These are phyloP conservation scores for Cephaloascus fragrans DNA, from an alignment of 805 yeast species.

Conservation along the genomic window DNA sequence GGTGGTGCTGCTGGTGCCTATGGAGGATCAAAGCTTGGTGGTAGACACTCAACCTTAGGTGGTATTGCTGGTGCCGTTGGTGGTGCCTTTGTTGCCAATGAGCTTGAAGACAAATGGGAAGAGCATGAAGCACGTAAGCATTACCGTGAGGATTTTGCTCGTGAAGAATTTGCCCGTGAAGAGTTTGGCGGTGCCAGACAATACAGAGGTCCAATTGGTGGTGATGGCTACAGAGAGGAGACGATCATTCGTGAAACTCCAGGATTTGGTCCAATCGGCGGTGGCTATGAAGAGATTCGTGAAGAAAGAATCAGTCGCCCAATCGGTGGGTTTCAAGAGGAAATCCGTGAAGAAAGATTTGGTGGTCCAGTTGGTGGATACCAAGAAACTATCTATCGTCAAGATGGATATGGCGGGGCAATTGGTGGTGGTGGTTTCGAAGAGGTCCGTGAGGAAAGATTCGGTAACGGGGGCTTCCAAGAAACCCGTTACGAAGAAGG, in stretches of 20 bases:
- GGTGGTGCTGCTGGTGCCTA: constrained; percentile 48
- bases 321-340: constrained; percentile 7
- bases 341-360: constrained; percentile 3
- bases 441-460: not conserved
- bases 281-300: not conserved
- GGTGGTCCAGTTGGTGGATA: constrained; percentile 7
- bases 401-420: not conserved
- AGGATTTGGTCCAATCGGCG: not conserved
- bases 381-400: not conserved
- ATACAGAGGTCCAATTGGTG: not conserved
- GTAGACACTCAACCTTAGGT: constrained; percentile 30
- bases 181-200: not conserved
- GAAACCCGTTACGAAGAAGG: too few species aligned
- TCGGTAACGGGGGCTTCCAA: not conserved
- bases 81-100: constrained; percentile 47
- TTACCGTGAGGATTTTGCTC: constrained; percentile 6
- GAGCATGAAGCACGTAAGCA: constrained; percentile 9
- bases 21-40: constrained; percentile 36
- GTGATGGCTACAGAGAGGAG: not conserved
- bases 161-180: not conserved
- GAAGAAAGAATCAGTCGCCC: constrained; percentile 5
- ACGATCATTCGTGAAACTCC: not conserved
- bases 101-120: constrained; percentile 30
- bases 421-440: not conserved
- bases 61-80: constrained; percentile 43